Conservation (phyloP, 2,329 filamentous ascomycete genomes). For the Talaromyces sp. region DNA sequence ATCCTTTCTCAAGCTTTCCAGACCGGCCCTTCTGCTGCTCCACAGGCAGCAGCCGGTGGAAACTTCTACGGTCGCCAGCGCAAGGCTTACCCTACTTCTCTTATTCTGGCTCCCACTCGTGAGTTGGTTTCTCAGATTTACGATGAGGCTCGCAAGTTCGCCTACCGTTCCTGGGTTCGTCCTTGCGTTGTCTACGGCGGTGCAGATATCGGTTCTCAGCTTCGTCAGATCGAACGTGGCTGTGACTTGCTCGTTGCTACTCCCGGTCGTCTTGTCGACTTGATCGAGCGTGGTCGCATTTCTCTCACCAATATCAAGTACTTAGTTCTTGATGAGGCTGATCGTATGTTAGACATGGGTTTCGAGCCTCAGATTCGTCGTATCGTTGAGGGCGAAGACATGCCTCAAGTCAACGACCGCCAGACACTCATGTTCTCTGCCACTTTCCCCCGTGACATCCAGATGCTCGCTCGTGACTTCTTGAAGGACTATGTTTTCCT, state of each 20-base stretch:
- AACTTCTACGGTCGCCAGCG: constrained; percentile 81
- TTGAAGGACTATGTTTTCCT: constrained; percentile 99
- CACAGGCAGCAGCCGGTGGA: constrained; percentile 61
- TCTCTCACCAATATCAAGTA: constrained; percentile 99
- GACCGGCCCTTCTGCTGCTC: constrained; percentile 72
- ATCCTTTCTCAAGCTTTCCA: constrained; percentile 97
- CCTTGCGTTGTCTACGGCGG: constrained; percentile 98
- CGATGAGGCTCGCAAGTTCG: constrained; percentile 95
- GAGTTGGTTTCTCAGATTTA: constrained; percentile 98
- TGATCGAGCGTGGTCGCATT: constrained; percentile 97
- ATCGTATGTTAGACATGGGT: constrained; percentile 99
- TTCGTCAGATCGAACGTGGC: constrained; percentile 95
- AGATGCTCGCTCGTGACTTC: constrained; percentile 98
- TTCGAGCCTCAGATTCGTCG: constrained; percentile 99
- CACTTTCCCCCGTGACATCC: constrained; percentile 97
- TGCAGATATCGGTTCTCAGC: constrained; percentile 96
- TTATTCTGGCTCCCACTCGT: constrained; percentile 94
- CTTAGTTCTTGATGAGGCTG: constrained; percentile 95
- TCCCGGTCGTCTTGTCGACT: constrained; percentile 91
- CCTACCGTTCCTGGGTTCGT: constrained; percentile 97
- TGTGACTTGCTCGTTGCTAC: constrained; percentile 97
- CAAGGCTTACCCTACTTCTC: constrained; percentile 93
- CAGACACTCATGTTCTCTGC: constrained; percentile 99
- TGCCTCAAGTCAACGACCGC: constrained; percentile 77
- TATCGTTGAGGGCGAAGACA: constrained; percentile 97